Base-by-base conservation (phyloP, 164 flowering plant genomes). In the Chimonanthus salicifolius region DNA sequence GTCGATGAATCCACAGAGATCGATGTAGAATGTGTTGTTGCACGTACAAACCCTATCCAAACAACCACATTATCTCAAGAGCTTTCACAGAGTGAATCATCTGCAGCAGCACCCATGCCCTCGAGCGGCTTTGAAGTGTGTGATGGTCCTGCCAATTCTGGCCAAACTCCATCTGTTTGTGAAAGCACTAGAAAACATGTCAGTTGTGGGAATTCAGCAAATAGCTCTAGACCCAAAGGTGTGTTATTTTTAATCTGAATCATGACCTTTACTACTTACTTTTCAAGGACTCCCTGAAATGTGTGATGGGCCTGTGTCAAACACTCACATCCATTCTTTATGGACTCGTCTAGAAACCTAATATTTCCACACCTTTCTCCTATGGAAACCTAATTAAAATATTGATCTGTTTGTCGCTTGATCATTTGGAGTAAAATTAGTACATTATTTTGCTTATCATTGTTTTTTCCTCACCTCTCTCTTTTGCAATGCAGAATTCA, bases 21-120 rank as follows among this genome's bases (percentile, higher is more conserved):
- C 71, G 87, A 78, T 45, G 21, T 84, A 7, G 91, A 86, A 69
- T 83, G 82, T 69, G 77, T 84, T 82, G 74, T 80, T 65, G 77
- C 77, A 68, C 78, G 88, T 2, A 60, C 60, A 21, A 84, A 85
- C 68, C 85, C 81, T 70, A 71, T 78, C 16, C 89, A 85, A 64
- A 64, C 80, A 75, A 73, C 81, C 71, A 62, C 79, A 20, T 71
- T 76, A 54, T 90, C 91, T 62, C 84, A 78, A 74, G 96, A 90
- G 77, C 89, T 89, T 68, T 89, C 93, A 6, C 90, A 82, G 71
- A 88, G 93, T 75, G 96, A 86, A 80, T 91, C 96, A 51, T 91
- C 96, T 54, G 89, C 88, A 58, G 93, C 90, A 70, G 86, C 91
- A 77, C 87, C 90, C 10, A 83, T 83, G 45, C 75, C 80, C 49